phyloP scores from a whole-genome alignment of 2,329 filamentous ascomycete species.

The Nakataea oryzae region DNA sequence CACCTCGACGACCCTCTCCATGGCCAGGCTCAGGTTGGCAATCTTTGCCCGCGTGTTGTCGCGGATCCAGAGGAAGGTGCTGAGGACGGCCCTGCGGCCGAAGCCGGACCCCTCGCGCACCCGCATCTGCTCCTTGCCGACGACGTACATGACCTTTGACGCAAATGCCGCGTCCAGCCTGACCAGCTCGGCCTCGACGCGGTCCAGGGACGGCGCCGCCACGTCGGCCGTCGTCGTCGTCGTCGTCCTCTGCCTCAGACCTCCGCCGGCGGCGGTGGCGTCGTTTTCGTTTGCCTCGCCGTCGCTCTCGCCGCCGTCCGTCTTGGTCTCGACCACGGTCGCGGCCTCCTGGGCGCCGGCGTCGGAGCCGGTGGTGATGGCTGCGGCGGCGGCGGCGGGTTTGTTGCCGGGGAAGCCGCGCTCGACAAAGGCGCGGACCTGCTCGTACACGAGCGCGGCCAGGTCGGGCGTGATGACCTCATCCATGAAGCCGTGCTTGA shows the following conservation, averaged over 20 bases:
- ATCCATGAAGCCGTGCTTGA: slow-evolving; percentile 63
- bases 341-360: not conserved
- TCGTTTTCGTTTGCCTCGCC: not conserved
- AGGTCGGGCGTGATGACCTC: slow-evolving; percentile 56
- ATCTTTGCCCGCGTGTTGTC: slow-evolving; percentile 56
- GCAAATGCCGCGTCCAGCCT: slow-evolving; percentile 31
- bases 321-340: not conserved
- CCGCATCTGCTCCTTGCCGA: slow-evolving; percentile 51
- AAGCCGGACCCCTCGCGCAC: slow-evolving; percentile 29
- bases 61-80: slow-evolving; percentile 49
- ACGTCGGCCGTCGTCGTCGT: not conserved
- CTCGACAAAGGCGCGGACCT: slow-evolving; percentile 37
- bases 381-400: not conserved
- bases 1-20: slow-evolving; percentile 53
- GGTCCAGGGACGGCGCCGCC: slow-evolving; percentile 14
- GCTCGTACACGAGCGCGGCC: slow-evolving; percentile 45
- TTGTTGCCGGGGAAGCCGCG: not conserved
- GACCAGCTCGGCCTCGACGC: slow-evolving; percentile 26
- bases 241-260: not conserved
- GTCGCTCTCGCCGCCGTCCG: not conserved
- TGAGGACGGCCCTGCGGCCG: slow-evolving; percentile 33
- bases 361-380: not conserved
- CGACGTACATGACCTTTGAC: slow-evolving; percentile 40
- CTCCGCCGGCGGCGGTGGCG: not conserved
- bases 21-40: slow-evolving; percentile 45